Conservation (phyloP, 352 stramenopile genomes). For the Globisporangium sylvaticum region DNA sequence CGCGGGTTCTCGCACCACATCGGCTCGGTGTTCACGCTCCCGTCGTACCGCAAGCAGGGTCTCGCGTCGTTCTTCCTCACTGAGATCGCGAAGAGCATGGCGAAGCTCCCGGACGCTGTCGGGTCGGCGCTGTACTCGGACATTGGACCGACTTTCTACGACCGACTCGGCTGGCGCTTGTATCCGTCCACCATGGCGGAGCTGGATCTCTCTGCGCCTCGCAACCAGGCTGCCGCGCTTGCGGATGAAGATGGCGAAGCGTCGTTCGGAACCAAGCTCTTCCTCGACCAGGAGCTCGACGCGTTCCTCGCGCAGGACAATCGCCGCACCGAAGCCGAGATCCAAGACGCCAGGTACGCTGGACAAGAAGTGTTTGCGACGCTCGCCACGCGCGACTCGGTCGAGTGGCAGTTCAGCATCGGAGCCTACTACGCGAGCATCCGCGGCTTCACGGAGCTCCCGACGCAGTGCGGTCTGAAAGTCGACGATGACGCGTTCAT, state of each 20-base stretch:
- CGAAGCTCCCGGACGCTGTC: constrained; percentile 23
- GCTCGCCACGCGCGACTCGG: constrained; percentile 45
- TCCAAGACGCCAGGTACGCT: constrained; percentile 24
- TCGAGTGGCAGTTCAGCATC: constrained; percentile 68
- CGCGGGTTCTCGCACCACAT: constrained; percentile 55
- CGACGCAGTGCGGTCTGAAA: constrained; percentile 34
- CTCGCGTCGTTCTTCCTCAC: constrained; percentile 47
- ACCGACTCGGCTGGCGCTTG: constrained; percentile 49
- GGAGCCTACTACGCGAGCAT: constrained; percentile 44
- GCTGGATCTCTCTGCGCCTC: constrained; percentile 19
- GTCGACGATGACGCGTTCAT: constrained; percentile 43
- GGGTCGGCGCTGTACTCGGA: constrained; percentile 62
- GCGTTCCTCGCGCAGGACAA: constrained; percentile 41
- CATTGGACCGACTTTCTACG: constrained; percentile 65
- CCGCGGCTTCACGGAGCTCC: constrained; percentile 28
- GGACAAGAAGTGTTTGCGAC: constrained; percentile 35
- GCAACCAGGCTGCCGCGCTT: constrained; percentile 8
- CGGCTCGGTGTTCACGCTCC: constrained; percentile 64
- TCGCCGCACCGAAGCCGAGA: constrained; percentile 24
- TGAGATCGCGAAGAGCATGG: constrained; percentile 31
- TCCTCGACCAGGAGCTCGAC: constrained; percentile 36
- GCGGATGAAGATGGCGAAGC: background rate
- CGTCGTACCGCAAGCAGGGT: constrained; percentile 36
- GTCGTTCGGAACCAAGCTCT: constrained; percentile 12
- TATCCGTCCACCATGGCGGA: constrained; percentile 42